These are phyloP conservation scores for Candida ficus DNA, from an alignment of 805 yeast genomes.

Conservation along the genomic window DNA sequence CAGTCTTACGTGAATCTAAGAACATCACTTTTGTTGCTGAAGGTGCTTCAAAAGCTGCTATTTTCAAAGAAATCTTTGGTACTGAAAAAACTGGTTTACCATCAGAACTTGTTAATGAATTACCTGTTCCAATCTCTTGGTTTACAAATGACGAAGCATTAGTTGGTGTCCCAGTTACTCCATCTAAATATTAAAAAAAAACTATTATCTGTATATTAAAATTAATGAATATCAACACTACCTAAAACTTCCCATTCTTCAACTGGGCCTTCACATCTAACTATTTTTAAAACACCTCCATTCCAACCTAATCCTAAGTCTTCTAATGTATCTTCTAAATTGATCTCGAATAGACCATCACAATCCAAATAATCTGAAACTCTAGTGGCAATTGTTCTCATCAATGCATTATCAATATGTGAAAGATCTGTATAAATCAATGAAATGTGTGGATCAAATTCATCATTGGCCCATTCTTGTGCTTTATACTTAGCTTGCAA, in stretches of 20 bases:
- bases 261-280: constrained; percentile 67
- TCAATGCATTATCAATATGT: constrained; percentile 63
- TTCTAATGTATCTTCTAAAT: constrained; percentile 20
- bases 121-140: constrained; percentile 63
- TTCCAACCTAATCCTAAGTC: constrained; percentile 47
- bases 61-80: constrained; percentile 66
- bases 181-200: constrained; percentile 18
- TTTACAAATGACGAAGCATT: constrained; percentile 80
- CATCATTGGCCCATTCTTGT: constrained; percentile 48
- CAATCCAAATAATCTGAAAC: constrained; percentile 57
- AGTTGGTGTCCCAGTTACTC: constrained; percentile 42
- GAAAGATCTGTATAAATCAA: constrained; percentile 59
- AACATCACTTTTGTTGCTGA: constrained; percentile 79
- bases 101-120: constrained; percentile 64
- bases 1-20: constrained; percentile 47
- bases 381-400: constrained; percentile 58
- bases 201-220: neutral
- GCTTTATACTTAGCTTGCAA: constrained; percentile 39
- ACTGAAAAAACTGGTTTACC: constrained; percentile 51
- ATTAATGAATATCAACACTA: constrained; percentile 28
- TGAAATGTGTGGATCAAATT: constrained; percentile 70
- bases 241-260: constrained; percentile 66
- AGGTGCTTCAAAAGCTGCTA: constrained; percentile 76
- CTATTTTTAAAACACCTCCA: constrained; percentile 55
- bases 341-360: constrained; percentile 9